phyloP scores from a whole-genome alignment of 257 asterid species.

The Solanum sejunctum region DNA sequence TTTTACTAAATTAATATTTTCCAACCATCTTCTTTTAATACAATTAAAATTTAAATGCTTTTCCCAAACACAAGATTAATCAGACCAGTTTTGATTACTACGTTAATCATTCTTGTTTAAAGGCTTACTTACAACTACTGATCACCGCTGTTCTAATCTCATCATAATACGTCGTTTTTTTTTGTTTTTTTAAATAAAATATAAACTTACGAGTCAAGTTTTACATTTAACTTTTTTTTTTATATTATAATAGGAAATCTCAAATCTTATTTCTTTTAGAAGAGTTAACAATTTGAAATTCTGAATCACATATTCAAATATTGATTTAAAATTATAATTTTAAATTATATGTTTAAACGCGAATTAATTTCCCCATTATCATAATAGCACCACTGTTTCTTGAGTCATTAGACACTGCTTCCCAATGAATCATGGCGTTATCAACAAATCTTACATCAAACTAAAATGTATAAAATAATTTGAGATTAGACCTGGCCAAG shows the following conservation, averaged over 20 bases:
- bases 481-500: too few species aligned
- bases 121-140: neutral
- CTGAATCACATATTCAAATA: neutral
- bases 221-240: too few species aligned
- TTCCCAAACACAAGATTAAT: slow-evolving; percentile 1
- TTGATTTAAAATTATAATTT: neutral
- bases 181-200: too few species aligned
- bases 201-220: too few species aligned
- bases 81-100: neutral
- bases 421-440: neutral
- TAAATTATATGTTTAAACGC: neutral
- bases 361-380: neutral
- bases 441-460: neutral
- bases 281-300: too few species aligned
- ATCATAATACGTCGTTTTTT: neutral
- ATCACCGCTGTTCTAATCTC: neutral
- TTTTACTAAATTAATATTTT: neutral
- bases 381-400: neutral
- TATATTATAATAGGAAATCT: too few species aligned
- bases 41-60: neutral
- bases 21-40: neutral
- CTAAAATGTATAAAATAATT: neutral
- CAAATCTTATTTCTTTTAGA: neutral
- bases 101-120: neutral
- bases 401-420: neutral